Evolutionary conservation across 805 yeast genomes (phyloP), one percentile per base, ranked within the genome.

Genomic region (Teunomyces aglyptinius): DNA sequence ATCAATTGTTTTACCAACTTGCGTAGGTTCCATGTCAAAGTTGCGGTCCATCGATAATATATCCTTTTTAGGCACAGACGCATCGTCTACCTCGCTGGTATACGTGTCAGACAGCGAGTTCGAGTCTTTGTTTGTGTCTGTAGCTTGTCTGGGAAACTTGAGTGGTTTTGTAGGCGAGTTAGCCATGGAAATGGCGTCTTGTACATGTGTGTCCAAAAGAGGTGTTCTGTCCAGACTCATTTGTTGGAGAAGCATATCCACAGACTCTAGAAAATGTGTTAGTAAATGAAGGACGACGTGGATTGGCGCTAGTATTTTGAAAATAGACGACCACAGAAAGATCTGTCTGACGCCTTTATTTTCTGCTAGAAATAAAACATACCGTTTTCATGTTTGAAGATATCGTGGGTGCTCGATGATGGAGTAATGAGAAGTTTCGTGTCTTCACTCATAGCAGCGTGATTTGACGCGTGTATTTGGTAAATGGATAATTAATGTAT

Each of bases 51-150:
- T 53, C 3, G 58, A 50, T 29, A 43, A 26, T 28, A 43, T 27
- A 28, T 41, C 40, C 19, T 13, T 22, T 32, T 40, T 46, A 5
- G 44, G 32, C 8, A 27, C 39, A 12, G 44, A 48, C 26, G 26
- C 26, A 7, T 46, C 32, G 15, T 56, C 61, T n/a, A 32, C 38
- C 20, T 70, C 73, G 49, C 73, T 68, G 15, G 67, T 68, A 39
- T 61, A 71, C 6, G 77, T 72, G 43, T 72, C 77, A 3, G 75
- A 66, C 43, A 70, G 62, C 5, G 76, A 71, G 50, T 65, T 68
- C 46, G 63, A 63, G 39, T 69, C 75, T 41, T 59, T 60, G 33
- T 46, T 38, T n/a, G 46, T 36, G 24, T 47, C 49, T 28, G 40
- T 28, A 19, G 41, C 19, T 44, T 20, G 38, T 43, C 31, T 41